These are phyloP conservation scores for Termitomyces sp. DNA, from an alignment of 768 basidiomycete genomes.

Conservation along the genomic window DNA sequence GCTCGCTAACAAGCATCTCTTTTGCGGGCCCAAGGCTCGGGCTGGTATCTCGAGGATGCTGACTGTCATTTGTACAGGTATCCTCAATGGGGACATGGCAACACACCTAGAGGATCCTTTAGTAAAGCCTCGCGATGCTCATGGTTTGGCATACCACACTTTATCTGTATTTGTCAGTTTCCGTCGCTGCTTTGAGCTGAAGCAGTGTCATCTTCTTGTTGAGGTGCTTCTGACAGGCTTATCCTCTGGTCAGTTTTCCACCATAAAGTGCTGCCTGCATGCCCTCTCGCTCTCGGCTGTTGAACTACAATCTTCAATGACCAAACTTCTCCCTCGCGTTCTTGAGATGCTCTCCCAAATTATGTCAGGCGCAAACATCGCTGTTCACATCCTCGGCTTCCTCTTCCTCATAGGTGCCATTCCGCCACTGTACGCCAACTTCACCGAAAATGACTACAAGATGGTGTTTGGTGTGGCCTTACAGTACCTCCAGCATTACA, in stretches of 20 bases:
- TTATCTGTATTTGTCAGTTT: slow-evolving; percentile 89
- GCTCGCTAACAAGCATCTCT: slow-evolving; percentile 92
- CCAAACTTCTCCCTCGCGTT: slow-evolving; percentile 73
- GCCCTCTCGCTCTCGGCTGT: slow-evolving; percentile 85
- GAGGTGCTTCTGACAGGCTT: slow-evolving; percentile 71
- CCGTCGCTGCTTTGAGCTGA: slow-evolving; percentile 67
- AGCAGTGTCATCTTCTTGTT: slow-evolving; percentile 64
- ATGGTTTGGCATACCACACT: slow-evolving; percentile 84
- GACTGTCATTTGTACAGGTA: slow-evolving; percentile 60
- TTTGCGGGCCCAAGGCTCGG: slow-evolving; percentile 86
- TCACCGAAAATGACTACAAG: slow-evolving; percentile 87
- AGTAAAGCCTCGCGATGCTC: slow-evolving; percentile 75
- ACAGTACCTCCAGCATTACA: slow-evolving; percentile 91
- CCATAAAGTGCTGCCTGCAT: slow-evolving; percentile 87
- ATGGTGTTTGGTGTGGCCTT: slow-evolving; percentile 93
- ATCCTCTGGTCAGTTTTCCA: slow-evolving; percentile 57
- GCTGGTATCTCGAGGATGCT: slow-evolving; percentile 59
- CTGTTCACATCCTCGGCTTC: slow-evolving; percentile 95
- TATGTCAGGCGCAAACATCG: slow-evolving; percentile 90
- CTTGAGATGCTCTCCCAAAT: slow-evolving; percentile 88
- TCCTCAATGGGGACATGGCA: slow-evolving; percentile 56
- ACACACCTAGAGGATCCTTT: slow-evolving; percentile 51
- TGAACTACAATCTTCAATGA: slow-evolving; percentile 80
- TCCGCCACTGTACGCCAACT: slow-evolving; percentile 78
- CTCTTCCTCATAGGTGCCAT: slow-evolving; percentile 83